phyloP scores from a whole-genome alignment of 169 alveolate genomes.

The Babesia bovis region DNA sequence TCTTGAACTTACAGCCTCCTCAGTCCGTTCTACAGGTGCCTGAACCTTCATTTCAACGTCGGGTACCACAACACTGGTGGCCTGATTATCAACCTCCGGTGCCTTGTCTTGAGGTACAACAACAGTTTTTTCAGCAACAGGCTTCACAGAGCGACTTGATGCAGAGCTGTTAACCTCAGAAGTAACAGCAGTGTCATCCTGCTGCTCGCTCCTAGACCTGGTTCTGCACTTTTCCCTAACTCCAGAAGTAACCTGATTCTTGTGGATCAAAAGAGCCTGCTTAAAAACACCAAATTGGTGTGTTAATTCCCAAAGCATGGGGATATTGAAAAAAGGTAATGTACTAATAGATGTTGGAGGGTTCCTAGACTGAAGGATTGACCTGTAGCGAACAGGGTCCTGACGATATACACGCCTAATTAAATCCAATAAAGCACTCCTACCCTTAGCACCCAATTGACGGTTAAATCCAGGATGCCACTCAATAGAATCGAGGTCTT shows the following conservation, averaged over 20 bases:
- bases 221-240: background rate
- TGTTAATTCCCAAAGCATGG: conserved; percentile 80
- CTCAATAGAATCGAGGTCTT: conserved; percentile 41
- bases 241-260: conserved; percentile 15
- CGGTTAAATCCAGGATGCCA: conserved; percentile 73
- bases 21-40: background rate
- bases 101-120: background rate
- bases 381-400: conserved; percentile 70
- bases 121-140: background rate
- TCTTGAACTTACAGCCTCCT: background rate
- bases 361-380: conserved; percentile 70
- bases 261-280: conserved; percentile 73
- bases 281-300: conserved; percentile 78
- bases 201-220: conserved; percentile 11
- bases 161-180: background rate
- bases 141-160: background rate
- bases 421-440: conserved; percentile 74
- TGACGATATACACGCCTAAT: conserved; percentile 74
- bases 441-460: conserved; percentile 78
- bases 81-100: background rate
- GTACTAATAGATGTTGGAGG: conserved; percentile 78
- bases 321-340: conserved; percentile 75
- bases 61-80: no score
- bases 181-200: background rate
- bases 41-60: background rate